phyloP scores from a whole-genome alignment of 345 rosid genomes.

The Boechera retrofracta region DNA sequence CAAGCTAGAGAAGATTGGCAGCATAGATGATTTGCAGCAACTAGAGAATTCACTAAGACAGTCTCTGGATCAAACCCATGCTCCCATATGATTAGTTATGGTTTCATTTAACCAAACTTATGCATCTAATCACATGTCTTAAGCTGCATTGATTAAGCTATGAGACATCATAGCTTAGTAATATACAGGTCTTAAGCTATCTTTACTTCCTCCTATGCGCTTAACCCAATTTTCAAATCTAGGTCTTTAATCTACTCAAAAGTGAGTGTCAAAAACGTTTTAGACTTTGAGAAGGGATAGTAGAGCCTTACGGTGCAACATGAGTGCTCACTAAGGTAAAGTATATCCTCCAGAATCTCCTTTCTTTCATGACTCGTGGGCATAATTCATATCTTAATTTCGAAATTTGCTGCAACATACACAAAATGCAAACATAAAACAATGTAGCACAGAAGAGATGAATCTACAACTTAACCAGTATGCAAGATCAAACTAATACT shows the following conservation, averaged over 20 bases:
- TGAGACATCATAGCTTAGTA: conserved; percentile 2
- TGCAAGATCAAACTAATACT: not conserved
- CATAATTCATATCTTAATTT: conserved; percentile 85
- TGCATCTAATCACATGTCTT: conserved; percentile 14
- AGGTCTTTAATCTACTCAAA: conserved; percentile 2
- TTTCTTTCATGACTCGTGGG: conserved; percentile 91
- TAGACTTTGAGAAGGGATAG: conserved; percentile 1
- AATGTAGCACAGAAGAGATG: not conserved
- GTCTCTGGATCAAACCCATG: conserved; percentile 49
- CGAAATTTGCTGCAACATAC: conserved; percentile 72
- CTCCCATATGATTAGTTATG: conserved; percentile 1
- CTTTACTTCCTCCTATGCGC: conserved; percentile 2
- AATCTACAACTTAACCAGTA: not conserved
- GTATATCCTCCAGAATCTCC: conserved; percentile 94
- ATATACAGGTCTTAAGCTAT: conserved; percentile 1
- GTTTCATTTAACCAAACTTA: conserved; percentile 16
- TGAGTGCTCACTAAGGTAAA: conserved; percentile 92
- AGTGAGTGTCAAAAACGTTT: not conserved
- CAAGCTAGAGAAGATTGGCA: conserved; percentile 56
- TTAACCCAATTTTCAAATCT: conserved; percentile 8
- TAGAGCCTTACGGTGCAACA: conserved; percentile 70
- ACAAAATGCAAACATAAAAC: conserved; percentile 14
- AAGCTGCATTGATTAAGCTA: not conserved
- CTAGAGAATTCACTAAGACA: conserved; percentile 64
- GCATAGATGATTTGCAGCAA: conserved; percentile 55